Percentiles rank a stretch among this genome's conserved stretches.
Evolutionary conservation across 2,329 filamentous ascomycete genomes (phyloP).

Genomic region (Scleromitrula shiraiana): DNA sequence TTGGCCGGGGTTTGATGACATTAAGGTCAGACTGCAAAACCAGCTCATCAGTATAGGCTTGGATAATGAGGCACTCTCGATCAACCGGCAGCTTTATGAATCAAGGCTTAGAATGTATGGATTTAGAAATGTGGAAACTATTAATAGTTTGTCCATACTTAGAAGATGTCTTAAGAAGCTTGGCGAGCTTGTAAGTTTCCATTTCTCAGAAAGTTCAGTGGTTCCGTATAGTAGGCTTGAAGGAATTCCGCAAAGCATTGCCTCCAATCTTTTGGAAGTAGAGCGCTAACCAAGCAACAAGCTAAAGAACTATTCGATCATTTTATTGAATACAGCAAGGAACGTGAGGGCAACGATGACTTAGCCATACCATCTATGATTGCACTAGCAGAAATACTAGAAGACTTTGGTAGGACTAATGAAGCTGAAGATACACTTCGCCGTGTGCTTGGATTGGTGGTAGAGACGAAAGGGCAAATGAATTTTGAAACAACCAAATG

Average conservation of each 20-base stretch:
- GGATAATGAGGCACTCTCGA: neutral
- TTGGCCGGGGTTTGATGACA: neutral
- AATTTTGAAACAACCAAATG: neutral
- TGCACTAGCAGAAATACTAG: neutral
- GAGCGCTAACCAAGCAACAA: neutral
- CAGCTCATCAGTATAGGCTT: too few relatives aligned
- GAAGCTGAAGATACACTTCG: neutral
- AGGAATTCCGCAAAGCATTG: too few relatives aligned
- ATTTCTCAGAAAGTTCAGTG: neutral
- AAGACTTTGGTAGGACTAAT: neutral
- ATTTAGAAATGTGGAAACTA: neutral
- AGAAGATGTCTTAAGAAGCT: neutral
- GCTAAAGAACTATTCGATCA: neutral
- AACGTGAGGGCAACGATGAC: too few relatives aligned
- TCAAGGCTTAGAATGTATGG: neutral
- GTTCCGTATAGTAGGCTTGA: too few relatives aligned
- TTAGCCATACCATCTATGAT: neutral
- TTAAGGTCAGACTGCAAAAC: too few relatives aligned
- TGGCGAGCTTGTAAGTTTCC: neutral
- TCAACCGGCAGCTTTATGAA: neutral
- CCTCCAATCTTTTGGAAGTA: neutral
- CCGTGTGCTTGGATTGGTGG: neutral
- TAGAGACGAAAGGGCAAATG: neutral
- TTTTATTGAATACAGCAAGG: neutral
- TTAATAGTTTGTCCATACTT: neutral